Conservation (phyloP, 2,329 filamentous ascomycete genomes). For the Ophiostoma quercus region DNA sequence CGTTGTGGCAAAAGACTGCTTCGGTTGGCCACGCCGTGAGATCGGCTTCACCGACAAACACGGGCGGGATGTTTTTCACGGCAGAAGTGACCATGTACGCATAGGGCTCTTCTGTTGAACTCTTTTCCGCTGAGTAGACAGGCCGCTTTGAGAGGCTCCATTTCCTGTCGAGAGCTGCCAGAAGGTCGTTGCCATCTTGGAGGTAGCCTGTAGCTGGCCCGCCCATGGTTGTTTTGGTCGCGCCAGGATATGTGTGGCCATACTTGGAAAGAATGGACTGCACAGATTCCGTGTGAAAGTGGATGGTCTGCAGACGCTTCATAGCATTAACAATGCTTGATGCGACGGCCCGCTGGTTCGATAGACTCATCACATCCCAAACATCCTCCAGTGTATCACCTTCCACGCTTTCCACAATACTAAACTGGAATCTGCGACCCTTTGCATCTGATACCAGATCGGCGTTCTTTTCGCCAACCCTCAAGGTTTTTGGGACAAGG, state of each 20-base stretch:
- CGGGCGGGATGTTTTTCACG: neutral
- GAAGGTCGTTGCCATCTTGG: neutral
- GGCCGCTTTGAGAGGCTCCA: neutral
- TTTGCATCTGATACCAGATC: neutral
- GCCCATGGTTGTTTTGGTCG: neutral
- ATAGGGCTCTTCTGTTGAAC: neutral
- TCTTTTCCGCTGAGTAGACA: neutral
- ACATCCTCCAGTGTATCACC: neutral
- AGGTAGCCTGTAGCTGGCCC: neutral
- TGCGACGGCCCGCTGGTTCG: neutral
- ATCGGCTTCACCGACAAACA: neutral
- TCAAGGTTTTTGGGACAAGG: neutral
- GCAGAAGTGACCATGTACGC: neutral
- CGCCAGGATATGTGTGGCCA: neutral
- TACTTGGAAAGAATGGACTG: neutral
- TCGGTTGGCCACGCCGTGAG: neutral
- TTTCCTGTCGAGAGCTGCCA: neutral
- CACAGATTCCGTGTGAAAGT: neutral
- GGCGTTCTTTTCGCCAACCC: neutral
- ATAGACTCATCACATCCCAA: neutral
- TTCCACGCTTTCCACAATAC: neutral
- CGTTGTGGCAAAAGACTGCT: constrained; percentile 10
- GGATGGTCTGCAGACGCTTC: neutral
- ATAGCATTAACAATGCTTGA: neutral
- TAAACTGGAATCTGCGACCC: neutral